Percentiles rank a stretch among this genome's conserved stretches.
Evolutionary conservation across 2,329 filamentous ascomycete genomes (phyloP).

Genomic region (Diplodia scrobiculata): DNA sequence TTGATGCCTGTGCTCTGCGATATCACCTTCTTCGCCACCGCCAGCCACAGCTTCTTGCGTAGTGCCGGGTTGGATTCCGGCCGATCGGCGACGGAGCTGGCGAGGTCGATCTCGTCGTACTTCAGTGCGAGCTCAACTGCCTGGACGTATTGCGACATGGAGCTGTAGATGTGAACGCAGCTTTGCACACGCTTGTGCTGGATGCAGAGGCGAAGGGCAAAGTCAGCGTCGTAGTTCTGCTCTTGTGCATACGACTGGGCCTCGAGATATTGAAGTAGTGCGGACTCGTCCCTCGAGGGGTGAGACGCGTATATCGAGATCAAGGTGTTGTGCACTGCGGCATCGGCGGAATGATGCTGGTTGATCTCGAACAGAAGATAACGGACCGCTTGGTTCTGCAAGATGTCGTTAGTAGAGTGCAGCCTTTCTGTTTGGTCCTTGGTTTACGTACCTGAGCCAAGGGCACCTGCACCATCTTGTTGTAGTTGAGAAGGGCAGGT

Average conservation of each 20-base stretch:
- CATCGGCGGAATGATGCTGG: conserved; percentile 74
- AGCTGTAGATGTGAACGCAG: conserved; percentile 95
- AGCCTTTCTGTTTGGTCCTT: neutral
- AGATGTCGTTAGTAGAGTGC: neutral
- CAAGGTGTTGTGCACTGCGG: conserved; percentile 94
- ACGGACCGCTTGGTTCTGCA: conserved; percentile 80
- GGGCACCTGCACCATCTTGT: conserved; percentile 70
- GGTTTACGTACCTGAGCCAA: conserved; percentile 56
- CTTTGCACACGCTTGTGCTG: conserved; percentile 90
- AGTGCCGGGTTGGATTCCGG: conserved; percentile 64
- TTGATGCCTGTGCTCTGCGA: conserved; percentile 82
- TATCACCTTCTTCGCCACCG: conserved; percentile 93
- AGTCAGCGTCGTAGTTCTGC: conserved; percentile 89
- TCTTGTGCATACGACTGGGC: conserved; percentile 74
- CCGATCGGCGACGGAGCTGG: conserved; percentile 74
- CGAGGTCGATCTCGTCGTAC: conserved; percentile 86
- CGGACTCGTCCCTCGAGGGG: conserved; percentile 77
- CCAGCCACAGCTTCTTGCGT: conserved; percentile 92
- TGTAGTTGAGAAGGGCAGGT: conserved; percentile 91
- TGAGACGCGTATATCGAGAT: conserved; percentile 94
- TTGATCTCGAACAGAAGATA: conserved; percentile 95
- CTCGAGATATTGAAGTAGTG: conserved; percentile 84
- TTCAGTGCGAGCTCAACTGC: conserved; percentile 90
- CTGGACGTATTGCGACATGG: conserved; percentile 91
- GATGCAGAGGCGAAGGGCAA: conserved; percentile 92